Percentiles rank a stretch among this genome's conserved stretches.
These are phyloP conservation scores for Ampelocalamus luodianensis DNA, from an alignment of 176 grass and related monocot genomes.

Conservation along the genomic window DNA sequence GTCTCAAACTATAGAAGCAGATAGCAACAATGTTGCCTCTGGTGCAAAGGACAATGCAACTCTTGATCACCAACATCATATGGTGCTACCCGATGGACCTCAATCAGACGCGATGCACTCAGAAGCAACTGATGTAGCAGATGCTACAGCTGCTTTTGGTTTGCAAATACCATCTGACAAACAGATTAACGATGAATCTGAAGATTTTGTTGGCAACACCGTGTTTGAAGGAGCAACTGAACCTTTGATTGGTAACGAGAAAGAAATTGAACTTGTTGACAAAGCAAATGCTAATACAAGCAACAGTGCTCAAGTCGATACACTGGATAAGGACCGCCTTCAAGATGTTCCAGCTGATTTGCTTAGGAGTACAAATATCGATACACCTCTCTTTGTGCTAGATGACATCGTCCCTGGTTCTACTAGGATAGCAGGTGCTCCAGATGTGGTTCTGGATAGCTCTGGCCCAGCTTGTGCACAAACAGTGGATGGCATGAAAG, in stretches of 20 bases:
- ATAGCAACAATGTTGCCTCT: slow-evolving; percentile 37
- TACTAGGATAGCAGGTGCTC: slow-evolving; percentile 26
- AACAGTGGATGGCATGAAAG: slow-evolving; percentile 35
- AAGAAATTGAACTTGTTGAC: slow-evolving; percentile 37
- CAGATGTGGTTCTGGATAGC: slow-evolving; percentile 44
- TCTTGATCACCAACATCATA: slow-evolving; percentile 38
- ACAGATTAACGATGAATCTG: slow-evolving; percentile 33
- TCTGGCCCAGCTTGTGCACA: slow-evolving; percentile 29
- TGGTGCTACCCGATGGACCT: slow-evolving; percentile 34
- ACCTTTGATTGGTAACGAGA: slow-evolving; percentile 27
- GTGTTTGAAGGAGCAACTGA: slow-evolving; percentile 36
- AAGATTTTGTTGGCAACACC: slow-evolving; percentile 39
- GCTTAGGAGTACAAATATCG: slow-evolving; percentile 35
- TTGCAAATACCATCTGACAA: slow-evolving; percentile 37
- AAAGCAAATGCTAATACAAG: slow-evolving; percentile 25
- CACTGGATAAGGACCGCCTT: slow-evolving; percentile 34
- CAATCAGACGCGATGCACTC: slow-evolving; percentile 14
- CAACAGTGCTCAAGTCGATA: slow-evolving; percentile 37
- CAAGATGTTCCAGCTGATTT: slow-evolving; percentile 56
- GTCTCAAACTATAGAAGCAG: slow-evolving; percentile 39
- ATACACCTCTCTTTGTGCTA: slow-evolving; percentile 37
- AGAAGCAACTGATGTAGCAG: slow-evolving; percentile 22
- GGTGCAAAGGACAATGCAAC: slow-evolving; percentile 31
- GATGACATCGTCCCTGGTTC: slow-evolving; percentile 39
- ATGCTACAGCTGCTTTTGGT: slow-evolving; percentile 30